Base-by-base conservation (phyloP, 1,284 basidiomycete species). In the Sanghuangporus baumii region DNA sequence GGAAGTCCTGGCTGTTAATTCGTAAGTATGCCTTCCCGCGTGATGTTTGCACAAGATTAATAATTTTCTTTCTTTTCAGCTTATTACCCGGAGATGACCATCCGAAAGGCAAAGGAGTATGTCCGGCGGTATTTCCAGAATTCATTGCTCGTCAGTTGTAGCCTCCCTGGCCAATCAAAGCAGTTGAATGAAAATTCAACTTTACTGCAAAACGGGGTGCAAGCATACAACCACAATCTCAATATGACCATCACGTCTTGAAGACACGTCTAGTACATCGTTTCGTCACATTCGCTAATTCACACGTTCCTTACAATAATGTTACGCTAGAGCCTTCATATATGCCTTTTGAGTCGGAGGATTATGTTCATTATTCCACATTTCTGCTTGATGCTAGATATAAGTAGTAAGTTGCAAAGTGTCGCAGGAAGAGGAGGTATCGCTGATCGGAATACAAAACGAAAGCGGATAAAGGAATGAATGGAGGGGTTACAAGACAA, bases 51-150 rank as follows among this genome's bases (percentile, higher is more conserved):
- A 37, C n/a, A 37, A 9, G 43, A 11, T 23, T 63, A 26, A 47
- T 41, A 1, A 23, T n/a, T 37, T 51, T 34, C 23, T 7, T 37
- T 43, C 31, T n/a, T 14, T 60, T 23, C 48, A 65, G 64, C 64
- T 14, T 65, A 62, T 38, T 47, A 43, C 23, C 43, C 60, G 20
- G 36, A 56, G 16, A 62, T 65, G 60, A 20, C 20, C 23, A 37
- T 65, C 26, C 46, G 40, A 40, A 57, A 65, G 37, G 61, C 57
- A 41, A 62, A 65, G 52, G 40, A 59, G 43, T 60, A 59, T 23
- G 57, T 65, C 34, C 43, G 56, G 20, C 48, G 31, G 16, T 38
- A 55, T 7, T 62, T 50, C 34, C 41, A 40, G 4, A 41, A 36
- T 38, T 36, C 18, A 8, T 18, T 43, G 7, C 23, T 59, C 12